These are phyloP conservation scores for Aspergillus fumigatus DNA, from an alignment of 2,329 filamentous ascomycete genomes.

Conservation along the genomic window DNA sequence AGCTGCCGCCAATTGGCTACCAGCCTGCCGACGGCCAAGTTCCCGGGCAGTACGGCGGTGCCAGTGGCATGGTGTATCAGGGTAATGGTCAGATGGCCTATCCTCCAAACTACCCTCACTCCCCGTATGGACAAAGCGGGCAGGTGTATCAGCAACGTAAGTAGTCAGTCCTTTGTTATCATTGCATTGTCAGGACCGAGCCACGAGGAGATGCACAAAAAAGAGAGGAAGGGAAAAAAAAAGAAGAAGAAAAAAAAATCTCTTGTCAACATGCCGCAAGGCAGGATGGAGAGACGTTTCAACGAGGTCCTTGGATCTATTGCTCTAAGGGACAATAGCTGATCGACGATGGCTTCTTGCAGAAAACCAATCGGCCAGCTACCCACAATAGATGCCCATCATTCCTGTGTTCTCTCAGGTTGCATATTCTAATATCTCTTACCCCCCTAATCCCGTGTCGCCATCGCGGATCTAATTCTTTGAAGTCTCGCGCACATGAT, in stretches of 20 bases:
- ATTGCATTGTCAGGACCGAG: slow-evolving; percentile 19
- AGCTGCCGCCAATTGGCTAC: slow-evolving; percentile 73
- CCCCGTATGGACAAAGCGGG: slow-evolving; percentile 46
- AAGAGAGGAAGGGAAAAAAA: slow-evolving; percentile 7
- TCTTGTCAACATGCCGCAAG: slow-evolving; percentile 7
- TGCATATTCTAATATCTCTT: slow-evolving; percentile 31
- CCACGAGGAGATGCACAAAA: slow-evolving; percentile 12
- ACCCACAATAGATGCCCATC: slow-evolving; percentile 32
- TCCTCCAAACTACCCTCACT: slow-evolving; percentile 47
- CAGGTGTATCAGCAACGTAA: slow-evolving; percentile 50
- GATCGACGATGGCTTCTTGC: slow-evolving; percentile 30
- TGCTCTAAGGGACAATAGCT: slow-evolving; percentile 20
- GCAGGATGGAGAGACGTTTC: slow-evolving; percentile 6
- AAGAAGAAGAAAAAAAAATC: slow-evolving; percentile 3
- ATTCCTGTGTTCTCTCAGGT: slow-evolving; percentile 18
- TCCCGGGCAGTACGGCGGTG: slow-evolving; percentile 59
- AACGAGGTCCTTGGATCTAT: slow-evolving; percentile 17
- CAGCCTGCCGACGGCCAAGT: slow-evolving; percentile 54
- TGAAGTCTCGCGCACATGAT: slow-evolving; percentile 32
- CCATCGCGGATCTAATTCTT: slow-evolving; percentile 29
- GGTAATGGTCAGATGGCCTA: slow-evolving; percentile 47
- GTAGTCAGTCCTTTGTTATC: slow-evolving; percentile 28
- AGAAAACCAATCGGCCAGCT: slow-evolving; percentile 35
- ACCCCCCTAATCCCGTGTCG: slow-evolving; percentile 29
- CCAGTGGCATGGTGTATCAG: slow-evolving; percentile 45